phyloP scores from a whole-genome alignment of 176 grass and related monocot genomes.

The Chloris gayana region DNA sequence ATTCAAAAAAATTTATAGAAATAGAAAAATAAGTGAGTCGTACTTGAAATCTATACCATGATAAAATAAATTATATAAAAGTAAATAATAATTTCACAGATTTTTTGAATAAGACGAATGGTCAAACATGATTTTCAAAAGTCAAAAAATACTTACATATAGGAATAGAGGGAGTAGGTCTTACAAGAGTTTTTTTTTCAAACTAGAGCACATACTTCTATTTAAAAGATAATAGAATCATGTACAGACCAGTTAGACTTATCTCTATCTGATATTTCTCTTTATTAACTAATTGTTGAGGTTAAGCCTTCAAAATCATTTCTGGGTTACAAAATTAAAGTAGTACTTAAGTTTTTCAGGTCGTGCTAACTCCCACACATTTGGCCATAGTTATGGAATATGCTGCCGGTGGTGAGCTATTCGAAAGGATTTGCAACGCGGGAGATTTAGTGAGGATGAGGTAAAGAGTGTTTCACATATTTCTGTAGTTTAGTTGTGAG shows the following conservation, averaged over 20 bases:
- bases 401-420: constrained; percentile 87
- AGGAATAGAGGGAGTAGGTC: too few relatives aligned
- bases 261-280: not conserved
- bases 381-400: constrained; percentile 99
- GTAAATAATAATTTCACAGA: too few relatives aligned
- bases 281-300: constrained; percentile 5
- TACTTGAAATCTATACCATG: too few relatives aligned
- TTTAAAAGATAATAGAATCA: not conserved
- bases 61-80: too few relatives aligned
- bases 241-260: not conserved
- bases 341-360: constrained; percentile 60
- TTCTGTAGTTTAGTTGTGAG: constrained; percentile 7
- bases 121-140: too few relatives aligned
- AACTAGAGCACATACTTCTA: not conserved
- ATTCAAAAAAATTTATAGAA: too few relatives aligned
- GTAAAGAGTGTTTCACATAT: constrained; percentile 31
- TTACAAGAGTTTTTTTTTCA: too few relatives aligned
- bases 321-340: constrained; percentile 38
- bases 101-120: too few relatives aligned
- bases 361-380: constrained; percentile 89
- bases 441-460: constrained; percentile 97
- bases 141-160: too few relatives aligned
- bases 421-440: constrained; percentile 86
- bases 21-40: too few relatives aligned
- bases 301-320: not conserved